These are phyloP conservation scores for Inga oerstediana DNA, from an alignment of 306 rosid species.

Conservation along the genomic window DNA sequence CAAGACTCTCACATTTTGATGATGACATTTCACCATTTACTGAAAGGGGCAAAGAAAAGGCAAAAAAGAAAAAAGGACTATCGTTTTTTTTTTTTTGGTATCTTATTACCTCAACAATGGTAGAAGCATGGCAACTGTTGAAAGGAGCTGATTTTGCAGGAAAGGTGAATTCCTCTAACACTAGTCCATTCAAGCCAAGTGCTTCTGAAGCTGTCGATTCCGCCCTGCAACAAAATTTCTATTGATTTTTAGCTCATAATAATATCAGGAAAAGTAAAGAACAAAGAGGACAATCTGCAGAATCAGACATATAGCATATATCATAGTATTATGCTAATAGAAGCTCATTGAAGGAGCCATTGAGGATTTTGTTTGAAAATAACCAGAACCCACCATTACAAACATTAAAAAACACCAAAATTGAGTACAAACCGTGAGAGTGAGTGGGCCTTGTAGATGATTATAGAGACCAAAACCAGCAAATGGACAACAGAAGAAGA, in stretches of 20 bases:
- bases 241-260: constrained; percentile 9
- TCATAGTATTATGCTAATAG: background rate
- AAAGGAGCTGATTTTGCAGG: constrained; percentile 77
- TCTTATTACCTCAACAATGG: constrained; percentile 84
- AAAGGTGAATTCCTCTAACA: constrained; percentile 74
- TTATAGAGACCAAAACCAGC: constrained; percentile 23
- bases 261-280: constrained; percentile 9
- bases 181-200: constrained; percentile 42
- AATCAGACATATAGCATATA: background rate
- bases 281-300: background rate
- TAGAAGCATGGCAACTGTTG: constrained; percentile 87
- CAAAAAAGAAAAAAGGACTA: background rate
- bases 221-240: constrained; percentile 53
- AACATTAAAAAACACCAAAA: background rate
- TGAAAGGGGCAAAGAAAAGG: background rate
- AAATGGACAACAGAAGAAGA: constrained; percentile 30
- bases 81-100: background rate
- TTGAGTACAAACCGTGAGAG: constrained; percentile 37
- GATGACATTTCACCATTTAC: background rate
- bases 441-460: constrained; percentile 28
- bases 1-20: background rate
- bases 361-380: background rate
- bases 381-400: constrained; percentile 14
- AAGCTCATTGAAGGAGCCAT: background rate
- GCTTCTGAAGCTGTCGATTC: constrained; percentile 29